Evolutionary conservation across 257 asterid species (phyloP).

Genomic region (Coffea canephora): DNA sequence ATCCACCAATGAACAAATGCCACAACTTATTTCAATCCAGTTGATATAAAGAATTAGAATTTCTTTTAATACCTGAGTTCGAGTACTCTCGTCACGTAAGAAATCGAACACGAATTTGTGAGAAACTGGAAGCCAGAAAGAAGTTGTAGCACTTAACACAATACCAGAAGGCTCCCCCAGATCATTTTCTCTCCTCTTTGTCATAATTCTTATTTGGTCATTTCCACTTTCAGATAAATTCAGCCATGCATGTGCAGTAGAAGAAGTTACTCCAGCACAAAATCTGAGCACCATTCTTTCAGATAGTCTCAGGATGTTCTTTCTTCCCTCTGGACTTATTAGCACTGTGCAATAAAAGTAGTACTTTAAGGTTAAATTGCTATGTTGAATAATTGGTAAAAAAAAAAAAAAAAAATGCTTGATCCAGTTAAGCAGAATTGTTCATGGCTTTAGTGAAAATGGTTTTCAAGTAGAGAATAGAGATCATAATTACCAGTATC

Average conservation of each 20-base stretch:
- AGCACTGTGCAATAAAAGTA: background rate
- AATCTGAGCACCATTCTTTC: slow-evolving; percentile 26
- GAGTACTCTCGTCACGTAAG: slow-evolving; percentile 10
- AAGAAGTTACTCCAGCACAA: slow-evolving; percentile 20
- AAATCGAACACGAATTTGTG: slow-evolving; percentile 17
- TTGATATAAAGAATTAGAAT: no score
- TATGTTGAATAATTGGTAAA: no score
- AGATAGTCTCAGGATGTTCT: slow-evolving; percentile 16
- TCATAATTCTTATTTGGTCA: slow-evolving; percentile 21
- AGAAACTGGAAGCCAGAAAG: slow-evolving; percentile 20
- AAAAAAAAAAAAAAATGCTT: background rate
- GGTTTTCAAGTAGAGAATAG: no score
- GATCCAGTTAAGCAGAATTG: background rate
- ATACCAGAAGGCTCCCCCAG: slow-evolving; percentile 5
- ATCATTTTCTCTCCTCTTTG: slow-evolving; percentile 4
- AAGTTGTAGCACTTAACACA: slow-evolving; percentile 22
- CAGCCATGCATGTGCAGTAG: slow-evolving; percentile 10
- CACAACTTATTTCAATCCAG: background rate
- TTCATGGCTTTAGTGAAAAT: background rate
- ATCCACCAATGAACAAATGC: background rate
- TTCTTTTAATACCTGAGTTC: slow-evolving; percentile 11
- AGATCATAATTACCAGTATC: slow-evolving; percentile 15
- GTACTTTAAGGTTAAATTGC: background rate
- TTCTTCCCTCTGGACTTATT: slow-evolving; percentile 1
- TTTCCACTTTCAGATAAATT: slow-evolving; percentile 2